Evolutionary conservation across 2,329 filamentous ascomycete genomes (phyloP).

Genomic region (Cadophora sp.): DNA sequence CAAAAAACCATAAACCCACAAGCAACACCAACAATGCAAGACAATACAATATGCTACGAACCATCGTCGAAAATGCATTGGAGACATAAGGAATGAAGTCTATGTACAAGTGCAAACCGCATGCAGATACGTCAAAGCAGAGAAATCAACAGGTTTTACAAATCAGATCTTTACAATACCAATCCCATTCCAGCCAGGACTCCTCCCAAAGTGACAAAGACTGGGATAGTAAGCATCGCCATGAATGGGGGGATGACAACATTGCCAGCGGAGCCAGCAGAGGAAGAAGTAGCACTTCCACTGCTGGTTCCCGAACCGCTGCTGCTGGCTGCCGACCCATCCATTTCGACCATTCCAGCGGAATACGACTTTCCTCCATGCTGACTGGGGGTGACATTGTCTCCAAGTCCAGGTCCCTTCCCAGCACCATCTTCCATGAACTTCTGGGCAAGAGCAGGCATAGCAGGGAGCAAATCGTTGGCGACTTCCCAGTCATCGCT

Average conservation of each 20-base stretch:
- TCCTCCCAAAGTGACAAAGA: slow-evolving; percentile 12
- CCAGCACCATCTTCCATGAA: slow-evolving; percentile 58
- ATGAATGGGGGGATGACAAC: slow-evolving; percentile 7
- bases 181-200: slow-evolving; percentile 18
- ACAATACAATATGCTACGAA: neutral
- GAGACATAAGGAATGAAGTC: slow-evolving; percentile 11
- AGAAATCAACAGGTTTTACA: neutral
- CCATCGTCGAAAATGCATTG: slow-evolving; percentile 4
- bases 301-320: slow-evolving; percentile 6
- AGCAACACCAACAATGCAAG: slow-evolving; percentile 12
- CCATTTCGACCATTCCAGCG: slow-evolving; percentile 13
- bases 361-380: slow-evolving; percentile 23
- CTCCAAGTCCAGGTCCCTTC: slow-evolving; percentile 23
- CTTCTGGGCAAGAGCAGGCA: slow-evolving; percentile 51
- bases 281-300: neutral
- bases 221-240: slow-evolving; percentile 5
- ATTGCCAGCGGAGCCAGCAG: slow-evolving; percentile 9
- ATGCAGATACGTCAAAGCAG: neutral
- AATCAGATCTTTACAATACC: slow-evolving; percentile 1
- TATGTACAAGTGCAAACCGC: slow-evolving; percentile 14
- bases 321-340: slow-evolving; percentile 9
- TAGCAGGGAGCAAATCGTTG: slow-evolving; percentile 53
- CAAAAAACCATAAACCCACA: neutral
- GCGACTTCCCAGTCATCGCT: slow-evolving; percentile 56
- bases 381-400: slow-evolving; percentile 21